Conservation (phyloP, 2,329 filamentous ascomycete genomes). For the Coniochaeta ligniaria region DNA sequence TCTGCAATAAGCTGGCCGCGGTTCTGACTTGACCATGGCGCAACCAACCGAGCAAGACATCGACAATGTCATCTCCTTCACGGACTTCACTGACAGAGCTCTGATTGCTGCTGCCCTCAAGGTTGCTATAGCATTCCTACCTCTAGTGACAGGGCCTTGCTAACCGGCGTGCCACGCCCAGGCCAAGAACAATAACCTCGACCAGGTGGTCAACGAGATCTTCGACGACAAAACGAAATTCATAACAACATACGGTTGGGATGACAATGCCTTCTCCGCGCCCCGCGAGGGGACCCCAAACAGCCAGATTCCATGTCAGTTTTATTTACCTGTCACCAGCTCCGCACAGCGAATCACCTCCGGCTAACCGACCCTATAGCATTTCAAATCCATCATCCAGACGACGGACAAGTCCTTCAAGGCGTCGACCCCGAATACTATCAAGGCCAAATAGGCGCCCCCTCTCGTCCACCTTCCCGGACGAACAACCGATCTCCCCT, state of each 20-base stretch:
- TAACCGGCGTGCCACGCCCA: background rate
- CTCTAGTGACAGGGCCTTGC: background rate
- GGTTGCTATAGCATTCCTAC: background rate
- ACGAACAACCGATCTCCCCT: conserved; percentile 50
- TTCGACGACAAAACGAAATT: background rate
- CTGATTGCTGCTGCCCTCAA: background rate
- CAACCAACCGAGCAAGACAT: background rate
- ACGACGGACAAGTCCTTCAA: conserved; percentile 34
- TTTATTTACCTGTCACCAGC: too few relatives aligned
- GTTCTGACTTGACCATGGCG: background rate
- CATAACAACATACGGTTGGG: background rate
- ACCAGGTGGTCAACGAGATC: background rate
- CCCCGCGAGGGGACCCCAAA: background rate
- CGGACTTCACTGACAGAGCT: background rate
- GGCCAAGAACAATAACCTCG: background rate
- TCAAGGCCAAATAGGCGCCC: conserved; percentile 35
- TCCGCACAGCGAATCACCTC: background rate
- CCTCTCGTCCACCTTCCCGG: conserved; percentile 57
- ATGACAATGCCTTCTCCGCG: background rate
- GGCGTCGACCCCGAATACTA: conserved; percentile 35
- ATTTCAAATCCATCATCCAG: conserved; percentile 49
- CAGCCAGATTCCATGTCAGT: background rate
- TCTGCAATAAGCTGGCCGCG: background rate
- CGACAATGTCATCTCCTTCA: background rate
- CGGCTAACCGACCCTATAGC: conserved; percentile 23